Conservation (phyloP, 2,329 filamentous ascomycete genomes). For the Aureobasidium namibiae region DNA sequence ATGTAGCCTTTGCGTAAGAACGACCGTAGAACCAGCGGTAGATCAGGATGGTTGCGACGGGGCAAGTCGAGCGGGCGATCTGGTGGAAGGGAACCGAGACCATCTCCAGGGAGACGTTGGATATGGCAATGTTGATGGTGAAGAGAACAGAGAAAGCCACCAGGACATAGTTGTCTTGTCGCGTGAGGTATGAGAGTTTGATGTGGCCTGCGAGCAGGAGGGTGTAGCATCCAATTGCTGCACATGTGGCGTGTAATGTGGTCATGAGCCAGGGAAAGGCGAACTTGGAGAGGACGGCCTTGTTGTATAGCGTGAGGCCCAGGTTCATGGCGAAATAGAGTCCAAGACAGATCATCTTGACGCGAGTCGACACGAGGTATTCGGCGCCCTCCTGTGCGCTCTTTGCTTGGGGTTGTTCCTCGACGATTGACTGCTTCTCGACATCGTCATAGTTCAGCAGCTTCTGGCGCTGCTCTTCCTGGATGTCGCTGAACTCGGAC, state of each 20-base stretch:
- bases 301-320: conserved; percentile 51
- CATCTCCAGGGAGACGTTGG: conserved; percentile 54
- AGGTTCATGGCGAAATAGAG: conserved; percentile 45
- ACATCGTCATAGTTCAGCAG: conserved; percentile 9
- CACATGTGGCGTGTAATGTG: conserved; percentile 49
- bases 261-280: conserved; percentile 55
- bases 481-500: background rate
- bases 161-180: conserved; percentile 47
- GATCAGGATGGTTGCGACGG: conserved; percentile 55
- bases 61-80: conserved; percentile 53
- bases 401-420: background rate
- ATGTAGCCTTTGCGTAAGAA: conserved; percentile 48
- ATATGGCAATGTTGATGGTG: conserved; percentile 56
- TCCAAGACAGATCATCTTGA: conserved; percentile 13
- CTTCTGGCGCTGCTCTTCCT: background rate
- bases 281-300: conserved; percentile 46
- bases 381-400: conserved; percentile 12
- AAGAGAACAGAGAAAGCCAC: conserved; percentile 53
- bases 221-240: conserved; percentile 47
- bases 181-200: conserved; percentile 43
- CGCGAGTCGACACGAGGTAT: conserved; percentile 11
- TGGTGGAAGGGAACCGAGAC: conserved; percentile 61
- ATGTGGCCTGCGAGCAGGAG: conserved; percentile 44
- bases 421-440: conserved; percentile 1
- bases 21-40: conserved; percentile 50